Conservation (phyloP, 2,329 filamentous ascomycete genomes). For the Sporothrix curviconia region DNA sequence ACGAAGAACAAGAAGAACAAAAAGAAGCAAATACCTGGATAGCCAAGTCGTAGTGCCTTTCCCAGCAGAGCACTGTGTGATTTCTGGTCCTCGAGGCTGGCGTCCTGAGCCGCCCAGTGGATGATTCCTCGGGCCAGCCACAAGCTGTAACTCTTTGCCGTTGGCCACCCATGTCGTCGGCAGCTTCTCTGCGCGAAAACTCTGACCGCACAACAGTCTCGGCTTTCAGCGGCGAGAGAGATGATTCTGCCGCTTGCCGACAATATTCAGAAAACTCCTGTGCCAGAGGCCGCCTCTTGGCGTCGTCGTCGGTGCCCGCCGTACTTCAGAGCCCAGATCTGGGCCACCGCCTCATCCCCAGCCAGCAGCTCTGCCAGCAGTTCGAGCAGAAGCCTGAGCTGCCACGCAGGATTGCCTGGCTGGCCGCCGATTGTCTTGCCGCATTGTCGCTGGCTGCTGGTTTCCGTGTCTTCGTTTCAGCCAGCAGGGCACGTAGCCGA, state of each 20-base stretch:
- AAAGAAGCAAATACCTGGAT: slow-evolving; percentile 49
- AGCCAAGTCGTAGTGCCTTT: slow-evolving; percentile 63
- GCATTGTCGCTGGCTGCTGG: slow-evolving; percentile 26
- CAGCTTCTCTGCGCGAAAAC: background rate
- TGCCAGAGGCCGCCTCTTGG: slow-evolving; percentile 29
- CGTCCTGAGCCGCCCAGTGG: slow-evolving; percentile 32
- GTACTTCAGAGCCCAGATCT: slow-evolving; percentile 33
- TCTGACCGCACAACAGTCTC: slow-evolving; percentile 40
- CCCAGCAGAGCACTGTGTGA: slow-evolving; percentile 44
- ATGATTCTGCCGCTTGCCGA: slow-evolving; percentile 45
- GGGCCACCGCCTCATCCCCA: slow-evolving; percentile 30
- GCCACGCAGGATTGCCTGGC: slow-evolving; percentile 32
- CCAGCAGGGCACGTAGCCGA: slow-evolving; percentile 58
- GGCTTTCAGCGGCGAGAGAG: slow-evolving; percentile 49
- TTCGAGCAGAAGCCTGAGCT: slow-evolving; percentile 38
- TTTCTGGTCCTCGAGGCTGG: slow-evolving; percentile 32
- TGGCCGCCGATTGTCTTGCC: slow-evolving; percentile 22
- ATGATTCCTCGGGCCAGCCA: slow-evolving; percentile 67
- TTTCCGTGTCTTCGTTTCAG: slow-evolving; percentile 42
- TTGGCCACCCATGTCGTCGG: slow-evolving; percentile 53
- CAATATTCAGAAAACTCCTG: slow-evolving; percentile 40
- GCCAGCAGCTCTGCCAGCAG: slow-evolving; percentile 38
- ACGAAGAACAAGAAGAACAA: background rate
- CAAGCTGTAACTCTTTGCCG: slow-evolving; percentile 54
- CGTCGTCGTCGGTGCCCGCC: slow-evolving; percentile 11